Evolutionary conservation across 1,284 basidiomycete species (phyloP).

Genomic region (Spongiforma sp.): DNA sequence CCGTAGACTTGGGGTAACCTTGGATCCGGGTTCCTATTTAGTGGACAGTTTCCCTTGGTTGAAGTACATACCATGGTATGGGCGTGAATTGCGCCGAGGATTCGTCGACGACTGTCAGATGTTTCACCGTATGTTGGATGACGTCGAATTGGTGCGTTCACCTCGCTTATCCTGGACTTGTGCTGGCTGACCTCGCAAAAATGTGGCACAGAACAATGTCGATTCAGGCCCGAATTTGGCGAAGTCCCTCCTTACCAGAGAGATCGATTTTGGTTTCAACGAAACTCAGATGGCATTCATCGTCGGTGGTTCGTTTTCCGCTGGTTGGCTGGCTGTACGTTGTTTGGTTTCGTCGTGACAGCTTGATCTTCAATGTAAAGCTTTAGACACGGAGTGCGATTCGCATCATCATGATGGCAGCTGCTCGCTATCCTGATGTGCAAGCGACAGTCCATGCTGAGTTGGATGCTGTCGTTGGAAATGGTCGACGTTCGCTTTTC

Average conservation of each 20-base stretch:
- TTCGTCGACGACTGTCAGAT: slow-evolving; percentile 9
- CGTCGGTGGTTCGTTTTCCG: slow-evolving; percentile 10
- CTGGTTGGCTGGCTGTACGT: slow-evolving; percentile 10
- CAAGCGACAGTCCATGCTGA: slow-evolving; percentile 18
- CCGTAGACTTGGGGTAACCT: background rate
- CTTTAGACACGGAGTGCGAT: slow-evolving; percentile 3
- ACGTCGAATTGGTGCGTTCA: slow-evolving; percentile 10
- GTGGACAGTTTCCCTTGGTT: slow-evolving; percentile 13
- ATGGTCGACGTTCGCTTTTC: slow-evolving; percentile 3
- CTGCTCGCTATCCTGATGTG: slow-evolving; percentile 10
- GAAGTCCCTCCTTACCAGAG: slow-evolving; percentile 14
- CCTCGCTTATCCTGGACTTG: background rate
- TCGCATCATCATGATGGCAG: slow-evolving; percentile 4
- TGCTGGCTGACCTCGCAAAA: too few relatives aligned
- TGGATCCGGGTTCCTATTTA: slow-evolving; percentile 13
- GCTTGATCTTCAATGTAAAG: background rate
- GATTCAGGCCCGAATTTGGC: slow-evolving; percentile 16
- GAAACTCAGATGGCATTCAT: slow-evolving; percentile 23
- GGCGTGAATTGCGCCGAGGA: slow-evolving; percentile 3
- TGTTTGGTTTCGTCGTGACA: background rate
- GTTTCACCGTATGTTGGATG: slow-evolving; percentile 5
- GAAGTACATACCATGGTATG: slow-evolving; percentile 19
- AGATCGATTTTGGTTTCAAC: slow-evolving; percentile 12
- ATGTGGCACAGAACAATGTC: slow-evolving; percentile 3
- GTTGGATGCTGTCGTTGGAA: slow-evolving; percentile 14